phyloP scores from a whole-genome alignment of 306 rosid genomes.

The Prinsepia uniflora region DNA sequence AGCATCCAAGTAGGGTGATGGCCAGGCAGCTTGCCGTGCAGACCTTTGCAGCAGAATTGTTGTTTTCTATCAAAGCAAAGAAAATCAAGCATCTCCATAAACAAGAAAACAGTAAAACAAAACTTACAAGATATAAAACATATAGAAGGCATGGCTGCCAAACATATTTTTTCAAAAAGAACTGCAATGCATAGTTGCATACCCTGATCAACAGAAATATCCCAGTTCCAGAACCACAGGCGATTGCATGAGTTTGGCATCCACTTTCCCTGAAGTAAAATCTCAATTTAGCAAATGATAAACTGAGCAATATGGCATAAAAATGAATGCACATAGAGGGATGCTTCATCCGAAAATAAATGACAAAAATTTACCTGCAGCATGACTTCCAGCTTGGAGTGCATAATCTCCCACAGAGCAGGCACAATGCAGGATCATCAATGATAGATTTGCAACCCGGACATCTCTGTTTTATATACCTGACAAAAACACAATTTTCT shows the following conservation, averaged over 20 bases:
- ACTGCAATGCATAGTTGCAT: constrained; percentile 32
- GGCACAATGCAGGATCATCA: constrained; percentile 88
- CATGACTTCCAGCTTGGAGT: constrained; percentile 85
- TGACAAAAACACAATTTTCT: constrained; percentile 26
- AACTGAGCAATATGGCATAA: constrained; percentile 5
- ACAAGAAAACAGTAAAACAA: constrained; percentile 10
- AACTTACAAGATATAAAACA: not conserved
- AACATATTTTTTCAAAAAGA: not conserved
- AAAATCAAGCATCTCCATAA: constrained; percentile 6
- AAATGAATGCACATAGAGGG: not conserved
- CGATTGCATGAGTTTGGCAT: constrained; percentile 79
- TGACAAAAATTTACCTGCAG: constrained; percentile 69
- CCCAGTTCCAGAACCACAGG: constrained; percentile 95
- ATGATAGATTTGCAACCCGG: constrained; percentile 55
- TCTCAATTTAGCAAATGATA: constrained; percentile 25
- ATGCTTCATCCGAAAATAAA: not conserved
- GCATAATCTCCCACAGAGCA: constrained; percentile 89
- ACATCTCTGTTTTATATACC: constrained; percentile 81
- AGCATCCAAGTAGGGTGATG: constrained; percentile 89
- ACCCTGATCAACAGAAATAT: constrained; percentile 84
- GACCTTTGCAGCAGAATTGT: constrained; percentile 82
- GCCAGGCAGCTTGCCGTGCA: constrained; percentile 98
- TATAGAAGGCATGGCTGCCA: not conserved
- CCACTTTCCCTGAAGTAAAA: constrained; percentile 64
- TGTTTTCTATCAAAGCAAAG: constrained; percentile 55